These are phyloP conservation scores for Pholiota adiposa DNA, from an alignment of 1,284 basidiomycete genomes.

Conservation along the genomic window DNA sequence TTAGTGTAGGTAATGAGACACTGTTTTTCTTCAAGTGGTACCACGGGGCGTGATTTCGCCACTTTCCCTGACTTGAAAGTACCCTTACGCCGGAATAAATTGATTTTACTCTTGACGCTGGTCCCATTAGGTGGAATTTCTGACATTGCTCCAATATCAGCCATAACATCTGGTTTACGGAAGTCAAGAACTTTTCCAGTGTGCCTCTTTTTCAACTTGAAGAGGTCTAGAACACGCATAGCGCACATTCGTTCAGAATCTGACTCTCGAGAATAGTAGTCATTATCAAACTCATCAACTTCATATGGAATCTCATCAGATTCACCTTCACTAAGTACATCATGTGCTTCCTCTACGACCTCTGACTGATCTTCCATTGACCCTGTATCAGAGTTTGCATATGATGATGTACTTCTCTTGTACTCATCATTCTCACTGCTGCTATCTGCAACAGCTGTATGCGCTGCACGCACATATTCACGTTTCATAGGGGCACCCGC, in stretches of 20 bases:
- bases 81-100: neutral
- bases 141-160: neutral
- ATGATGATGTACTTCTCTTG: too few species aligned
- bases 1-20: slow-evolving; percentile 10
- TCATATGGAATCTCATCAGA: neutral
- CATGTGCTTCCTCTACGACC: neutral
- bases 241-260: neutral
- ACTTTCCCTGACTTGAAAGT: neutral
- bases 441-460: neutral
- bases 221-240: too few species aligned
- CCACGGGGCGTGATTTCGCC: neutral
- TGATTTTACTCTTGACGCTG: neutral
- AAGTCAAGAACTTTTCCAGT: too few species aligned
- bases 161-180: neutral
- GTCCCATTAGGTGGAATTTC: neutral
- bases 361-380: neutral
- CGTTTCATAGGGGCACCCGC: neutral
- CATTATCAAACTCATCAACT: too few species aligned
- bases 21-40: neutral
- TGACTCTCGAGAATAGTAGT: neutral
- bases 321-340: neutral
- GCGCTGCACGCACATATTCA: slow-evolving; percentile 4
- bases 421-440: neutral
- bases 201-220: neutral
- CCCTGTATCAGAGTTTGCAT: neutral